phyloP scores from a whole-genome alignment of 495 filamentous ascomycete genomes.

The Penicillium silybi region DNA sequence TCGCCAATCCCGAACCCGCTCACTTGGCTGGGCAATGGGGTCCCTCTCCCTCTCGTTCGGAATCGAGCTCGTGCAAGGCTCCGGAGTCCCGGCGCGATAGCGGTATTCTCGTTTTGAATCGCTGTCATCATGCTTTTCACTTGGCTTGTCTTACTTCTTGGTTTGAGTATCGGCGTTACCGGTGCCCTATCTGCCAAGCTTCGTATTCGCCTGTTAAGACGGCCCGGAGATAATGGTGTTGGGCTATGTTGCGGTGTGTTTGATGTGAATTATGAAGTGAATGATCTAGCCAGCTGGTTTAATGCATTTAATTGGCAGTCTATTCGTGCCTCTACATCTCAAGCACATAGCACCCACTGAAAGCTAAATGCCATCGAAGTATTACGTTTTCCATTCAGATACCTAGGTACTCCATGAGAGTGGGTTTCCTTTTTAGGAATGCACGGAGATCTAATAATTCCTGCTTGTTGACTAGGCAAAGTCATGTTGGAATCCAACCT shows the following conservation, averaged over 20 bases:
- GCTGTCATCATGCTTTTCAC: slow-evolving; percentile 36
- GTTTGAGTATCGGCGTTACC: slow-evolving; percentile 31
- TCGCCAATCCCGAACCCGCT: slow-evolving; percentile 15
- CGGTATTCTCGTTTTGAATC: slow-evolving; percentile 24
- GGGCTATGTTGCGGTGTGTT: not conserved
- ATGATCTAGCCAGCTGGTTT: not conserved
- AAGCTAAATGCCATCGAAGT: too few relatives aligned
- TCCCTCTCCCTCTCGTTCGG: not conserved
- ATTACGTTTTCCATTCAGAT: too few relatives aligned
- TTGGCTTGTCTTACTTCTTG: slow-evolving; percentile 29
- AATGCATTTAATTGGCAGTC: too few relatives aligned
- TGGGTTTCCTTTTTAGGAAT: too few relatives aligned
- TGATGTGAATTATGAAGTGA: not conserved
- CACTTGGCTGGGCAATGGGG: slow-evolving; percentile 9
- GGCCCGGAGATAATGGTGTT: not conserved
- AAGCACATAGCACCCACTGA: too few relatives aligned
- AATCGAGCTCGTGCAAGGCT: not conserved
- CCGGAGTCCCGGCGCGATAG: slow-evolving; percentile 1
- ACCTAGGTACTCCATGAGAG: too few relatives aligned
- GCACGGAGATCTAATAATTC: too few relatives aligned
- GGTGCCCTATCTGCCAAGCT: slow-evolving; percentile 34
- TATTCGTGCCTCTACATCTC: too few relatives aligned
- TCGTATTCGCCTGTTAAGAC: slow-evolving; percentile 18
- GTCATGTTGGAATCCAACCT: too few relatives aligned
- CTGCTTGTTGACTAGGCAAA: too few relatives aligned